Conservation (phyloP, 2,329 filamentous ascomycete species). For the Fusarium kyushuense region DNA sequence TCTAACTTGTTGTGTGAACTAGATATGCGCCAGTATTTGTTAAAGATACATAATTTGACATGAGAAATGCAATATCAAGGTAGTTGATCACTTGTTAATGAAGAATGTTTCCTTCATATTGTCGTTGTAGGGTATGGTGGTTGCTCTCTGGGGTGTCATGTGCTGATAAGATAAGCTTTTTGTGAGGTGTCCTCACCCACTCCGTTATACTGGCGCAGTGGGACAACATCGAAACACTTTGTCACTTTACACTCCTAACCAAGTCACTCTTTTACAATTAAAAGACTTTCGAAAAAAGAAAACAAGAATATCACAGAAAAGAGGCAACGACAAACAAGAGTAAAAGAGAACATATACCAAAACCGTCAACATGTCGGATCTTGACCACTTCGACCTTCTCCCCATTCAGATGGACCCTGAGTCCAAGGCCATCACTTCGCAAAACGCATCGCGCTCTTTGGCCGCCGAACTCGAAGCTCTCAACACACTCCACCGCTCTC, state of each 20-base stretch:
- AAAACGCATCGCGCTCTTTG: constrained; percentile 63
- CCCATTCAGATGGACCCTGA: constrained; percentile 84
- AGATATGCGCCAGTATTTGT: not conserved
- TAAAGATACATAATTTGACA: not conserved
- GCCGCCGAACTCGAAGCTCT: constrained; percentile 76
- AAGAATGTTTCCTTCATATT: not conserved
- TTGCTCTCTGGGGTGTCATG: constrained; percentile 47
- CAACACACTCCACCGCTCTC: constrained; percentile 80
- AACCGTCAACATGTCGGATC: constrained; percentile 63
- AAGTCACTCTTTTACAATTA: constrained; percentile 32
- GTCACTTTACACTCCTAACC: constrained; percentile 26
- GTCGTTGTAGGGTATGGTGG: constrained; percentile 36
- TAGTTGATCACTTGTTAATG: not conserved
- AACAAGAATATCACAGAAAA: not conserved
- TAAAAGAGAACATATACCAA: constrained; percentile 1
- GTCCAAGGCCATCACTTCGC: constrained; percentile 76
- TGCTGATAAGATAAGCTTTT: constrained; percentile 56
- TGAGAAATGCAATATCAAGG: not conserved
- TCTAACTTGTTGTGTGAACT: too few relatives aligned
- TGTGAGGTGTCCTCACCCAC: constrained; percentile 51
- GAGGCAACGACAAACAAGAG: not conserved
- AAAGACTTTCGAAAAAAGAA: not conserved
- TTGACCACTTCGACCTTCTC: constrained; percentile 83
- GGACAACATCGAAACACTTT: constrained; percentile 11
- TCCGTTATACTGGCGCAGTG: constrained; percentile 8